A percentile compares a stretch with the other conserved stretches of the same genome.
Evolutionary conservation across 208 protist genomes (phyloP).

Genomic region (Entamoeba nuttalli): DNA sequence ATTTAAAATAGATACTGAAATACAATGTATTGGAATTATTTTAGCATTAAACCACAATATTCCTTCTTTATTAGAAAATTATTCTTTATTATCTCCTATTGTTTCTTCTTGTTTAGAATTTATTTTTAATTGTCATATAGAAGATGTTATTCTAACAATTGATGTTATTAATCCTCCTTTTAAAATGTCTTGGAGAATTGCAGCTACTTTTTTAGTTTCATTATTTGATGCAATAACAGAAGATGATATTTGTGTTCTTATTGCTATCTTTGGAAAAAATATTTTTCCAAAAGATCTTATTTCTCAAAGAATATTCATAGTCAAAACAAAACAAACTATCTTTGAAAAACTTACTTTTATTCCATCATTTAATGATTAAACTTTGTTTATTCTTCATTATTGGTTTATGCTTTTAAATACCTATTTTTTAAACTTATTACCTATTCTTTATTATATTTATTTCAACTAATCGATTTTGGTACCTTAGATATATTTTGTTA

Average conservation of each 20-base stretch:
- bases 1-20: neutral
- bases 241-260: neutral
- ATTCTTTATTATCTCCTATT: neutral
- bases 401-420: no score
- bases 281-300: neutral
- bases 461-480: no score
- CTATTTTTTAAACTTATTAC: no score
- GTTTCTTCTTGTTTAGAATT: neutral
- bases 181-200: neutral
- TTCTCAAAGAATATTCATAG: no score
- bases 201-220: neutral
- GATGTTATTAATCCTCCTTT: neutral
- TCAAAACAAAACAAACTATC: no score
- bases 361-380: no score
- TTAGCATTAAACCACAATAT: neutral
- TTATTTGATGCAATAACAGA: neutral
- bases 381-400: no score
- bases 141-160: neutral
- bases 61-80: neutral
- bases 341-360: no score
- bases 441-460: no score
- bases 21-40: neutral
- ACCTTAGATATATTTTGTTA: no score
- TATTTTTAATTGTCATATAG: neutral
- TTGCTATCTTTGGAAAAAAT: neutral